A percentile compares a stretch with the other conserved stretches of the same genome.
Conservation (phyloP, 176 grass and related monocot species). For the barley (Hordeum vulgare) region DNA sequence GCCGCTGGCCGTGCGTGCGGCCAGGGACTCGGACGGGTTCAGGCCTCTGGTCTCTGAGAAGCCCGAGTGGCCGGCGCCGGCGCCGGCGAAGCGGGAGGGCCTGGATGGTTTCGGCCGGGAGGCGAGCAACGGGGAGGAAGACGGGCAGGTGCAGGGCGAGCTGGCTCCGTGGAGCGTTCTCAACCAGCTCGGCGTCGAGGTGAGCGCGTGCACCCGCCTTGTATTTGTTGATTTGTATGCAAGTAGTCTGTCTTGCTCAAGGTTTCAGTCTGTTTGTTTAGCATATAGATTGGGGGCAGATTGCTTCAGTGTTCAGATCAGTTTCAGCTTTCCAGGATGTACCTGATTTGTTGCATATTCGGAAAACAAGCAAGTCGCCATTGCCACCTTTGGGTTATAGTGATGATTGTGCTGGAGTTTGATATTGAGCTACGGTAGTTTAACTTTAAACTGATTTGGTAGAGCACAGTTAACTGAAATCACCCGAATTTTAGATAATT, state of each 20-base stretch:
- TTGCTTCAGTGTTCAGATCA: not conserved
- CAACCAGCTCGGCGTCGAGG: constrained; percentile 36
- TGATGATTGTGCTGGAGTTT: not conserved
- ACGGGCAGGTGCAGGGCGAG: constrained; percentile 14
- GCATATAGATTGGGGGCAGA: not conserved
- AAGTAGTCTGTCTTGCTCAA: not conserved
- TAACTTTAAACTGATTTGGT: not conserved
- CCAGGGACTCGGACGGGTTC: constrained; percentile 26
- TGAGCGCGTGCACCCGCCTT: not conserved
- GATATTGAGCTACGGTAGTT: not conserved
- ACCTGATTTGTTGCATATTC: not conserved
- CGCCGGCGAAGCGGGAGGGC: constrained; percentile 16
- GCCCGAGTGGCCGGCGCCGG: not conserved
- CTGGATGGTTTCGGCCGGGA: constrained; percentile 23
- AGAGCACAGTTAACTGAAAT: not conserved
- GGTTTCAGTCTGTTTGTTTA: not conserved
- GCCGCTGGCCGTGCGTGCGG: constrained; percentile 13
- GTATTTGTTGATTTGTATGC: not conserved
- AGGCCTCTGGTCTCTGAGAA: constrained; percentile 22
- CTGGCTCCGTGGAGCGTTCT: constrained; percentile 23
- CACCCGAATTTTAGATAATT: not conserved
- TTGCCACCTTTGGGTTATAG: not conserved
- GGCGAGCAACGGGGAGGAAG: not conserved
- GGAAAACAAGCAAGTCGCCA: not conserved
- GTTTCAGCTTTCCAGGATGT: not conserved